A percentile compares a stretch with the other conserved stretches of the same genome.
phyloP scores from a whole-genome alignment of 495 filamentous ascomycete species.

The Penicillium canariense region DNA sequence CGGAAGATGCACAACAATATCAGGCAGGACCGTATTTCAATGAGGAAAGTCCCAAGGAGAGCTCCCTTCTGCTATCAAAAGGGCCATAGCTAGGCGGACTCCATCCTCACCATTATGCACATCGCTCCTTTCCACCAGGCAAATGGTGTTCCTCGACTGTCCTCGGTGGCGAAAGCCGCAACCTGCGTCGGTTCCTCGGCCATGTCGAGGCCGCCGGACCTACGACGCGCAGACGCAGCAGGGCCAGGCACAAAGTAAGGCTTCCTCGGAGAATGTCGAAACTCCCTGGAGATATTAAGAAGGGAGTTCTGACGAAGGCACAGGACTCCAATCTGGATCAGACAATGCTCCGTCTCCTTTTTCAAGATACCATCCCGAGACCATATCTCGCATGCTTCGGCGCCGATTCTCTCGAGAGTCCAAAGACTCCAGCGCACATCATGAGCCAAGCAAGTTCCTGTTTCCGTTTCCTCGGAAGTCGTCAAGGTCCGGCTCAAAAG shows the following conservation, averaged over 20 bases:
- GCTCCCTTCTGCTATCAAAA: not conserved
- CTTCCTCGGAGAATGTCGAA: too few relatives aligned
- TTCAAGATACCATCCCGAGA: slow-evolving; percentile 9
- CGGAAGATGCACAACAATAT: not conserved
- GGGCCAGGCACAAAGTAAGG: slow-evolving; percentile 9
- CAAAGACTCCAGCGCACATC: slow-evolving; percentile 11
- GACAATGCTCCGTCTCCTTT: not conserved
- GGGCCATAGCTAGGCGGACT: not conserved
- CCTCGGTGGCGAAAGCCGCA: slow-evolving; percentile 15
- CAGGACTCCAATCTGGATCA: not conserved
- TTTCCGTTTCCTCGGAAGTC: slow-evolving; percentile 26
- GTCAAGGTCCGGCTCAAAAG: slow-evolving; percentile 14
- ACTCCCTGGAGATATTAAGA: not conserved
- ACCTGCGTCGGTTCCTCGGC: slow-evolving; percentile 6
- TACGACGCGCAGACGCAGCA: not conserved
- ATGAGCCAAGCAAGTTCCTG: slow-evolving; percentile 9
- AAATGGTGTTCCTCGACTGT: slow-evolving; percentile 17
- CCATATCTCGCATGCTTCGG: slow-evolving; percentile 34
- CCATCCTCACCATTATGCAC: too few relatives aligned
- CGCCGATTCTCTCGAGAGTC: slow-evolving; percentile 38
- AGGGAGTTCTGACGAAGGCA: not conserved
- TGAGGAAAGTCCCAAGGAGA: not conserved
- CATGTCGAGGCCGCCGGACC: not conserved
- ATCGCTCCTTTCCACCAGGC: not conserved
- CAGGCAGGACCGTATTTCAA: not conserved